phyloP scores from a whole-genome alignment of 768 basidiomycete species.

The Fomitopsis serialis region DNA sequence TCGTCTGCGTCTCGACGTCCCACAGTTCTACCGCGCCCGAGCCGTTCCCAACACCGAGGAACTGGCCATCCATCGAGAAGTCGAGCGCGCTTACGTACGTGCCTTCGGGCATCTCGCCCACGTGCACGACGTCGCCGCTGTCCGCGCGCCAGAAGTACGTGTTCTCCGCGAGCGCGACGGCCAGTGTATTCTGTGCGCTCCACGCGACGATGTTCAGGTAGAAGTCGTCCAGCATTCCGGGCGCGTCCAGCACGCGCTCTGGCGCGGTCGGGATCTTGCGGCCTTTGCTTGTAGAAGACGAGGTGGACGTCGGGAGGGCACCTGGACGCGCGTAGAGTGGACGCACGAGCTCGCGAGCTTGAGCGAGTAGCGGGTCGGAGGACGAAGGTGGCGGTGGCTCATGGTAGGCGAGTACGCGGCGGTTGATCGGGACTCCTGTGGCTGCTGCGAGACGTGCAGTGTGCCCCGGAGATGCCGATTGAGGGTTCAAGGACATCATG shows the following conservation, averaged over 20 bases:
- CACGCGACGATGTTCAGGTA: conserved; percentile 93
- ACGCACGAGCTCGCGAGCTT: conserved; percentile 72
- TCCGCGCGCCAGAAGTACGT: conserved; percentile 96
- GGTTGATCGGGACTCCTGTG: conserved; percentile 69
- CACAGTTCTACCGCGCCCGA: conserved; percentile 91
- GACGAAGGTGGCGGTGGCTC: conserved; percentile 79
- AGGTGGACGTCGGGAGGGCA: conserved; percentile 57
- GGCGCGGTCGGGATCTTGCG: conserved; percentile 84
- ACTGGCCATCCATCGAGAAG: conserved; percentile 76
- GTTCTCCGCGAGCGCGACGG: conserved; percentile 80
- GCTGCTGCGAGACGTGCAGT: conserved; percentile 74
- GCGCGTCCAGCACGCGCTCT: conserved; percentile 92
- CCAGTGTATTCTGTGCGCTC: conserved; percentile 82
- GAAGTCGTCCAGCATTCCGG: conserved; percentile 91
- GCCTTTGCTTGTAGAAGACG: conserved; percentile 56
- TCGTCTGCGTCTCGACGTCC: conserved; percentile 77
- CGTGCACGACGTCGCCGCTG: conserved; percentile 73
- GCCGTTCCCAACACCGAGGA: conserved; percentile 76
- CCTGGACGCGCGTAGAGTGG: conserved; percentile 72
- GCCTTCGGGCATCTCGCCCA: conserved; percentile 72
- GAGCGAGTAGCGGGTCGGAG: conserved; percentile 66
- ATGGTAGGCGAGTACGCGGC: conserved; percentile 84
- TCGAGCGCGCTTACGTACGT: conserved; percentile 73
- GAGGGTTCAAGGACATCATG: conserved; percentile 52
- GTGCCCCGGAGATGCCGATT: conserved; percentile 65